These are phyloP conservation scores for Apiotrichum akiyoshidainum DNA, from an alignment of 1,284 basidiomycete species.

Conservation along the genomic window DNA sequence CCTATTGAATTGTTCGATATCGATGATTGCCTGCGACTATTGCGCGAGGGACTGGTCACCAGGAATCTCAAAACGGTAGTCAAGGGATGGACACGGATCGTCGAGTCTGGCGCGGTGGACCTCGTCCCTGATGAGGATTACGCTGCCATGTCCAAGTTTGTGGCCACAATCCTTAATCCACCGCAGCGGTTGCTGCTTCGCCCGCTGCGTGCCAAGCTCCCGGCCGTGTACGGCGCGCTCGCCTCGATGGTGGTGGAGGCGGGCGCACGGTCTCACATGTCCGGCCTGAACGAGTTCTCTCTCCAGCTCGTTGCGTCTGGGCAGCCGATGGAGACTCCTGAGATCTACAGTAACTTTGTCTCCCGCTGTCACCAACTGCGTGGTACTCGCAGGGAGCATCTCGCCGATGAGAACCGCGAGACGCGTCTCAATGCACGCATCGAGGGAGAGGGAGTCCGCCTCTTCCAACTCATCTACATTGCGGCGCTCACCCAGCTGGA, in stretches of 20 bases:
- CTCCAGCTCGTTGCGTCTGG: constrained; percentile 22
- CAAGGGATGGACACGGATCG: constrained; percentile 17
- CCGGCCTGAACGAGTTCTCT: constrained; percentile 23
- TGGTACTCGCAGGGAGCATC: constrained; percentile 18
- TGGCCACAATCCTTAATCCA: constrained; percentile 6
- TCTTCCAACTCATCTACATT: constrained; percentile 18
- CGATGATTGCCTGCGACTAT: neutral
- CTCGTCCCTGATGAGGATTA: constrained; percentile 9
- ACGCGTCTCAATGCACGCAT: constrained; percentile 25
- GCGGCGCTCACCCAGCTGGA: neutral
- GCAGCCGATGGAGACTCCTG: constrained; percentile 17
- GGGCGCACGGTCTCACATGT: constrained; percentile 21
- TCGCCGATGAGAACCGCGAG: constrained; percentile 18
- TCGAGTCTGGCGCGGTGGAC: constrained; percentile 6
- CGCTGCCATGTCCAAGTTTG: constrained; percentile 12
- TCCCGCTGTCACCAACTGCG: constrained; percentile 18
- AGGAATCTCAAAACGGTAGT: neutral
- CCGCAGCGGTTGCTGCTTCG: neutral
- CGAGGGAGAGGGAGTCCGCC: constrained; percentile 19
- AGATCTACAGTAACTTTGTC: constrained; percentile 13
- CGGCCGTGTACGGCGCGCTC: constrained; percentile 19
- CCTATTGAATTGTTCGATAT: neutral
- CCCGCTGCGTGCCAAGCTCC: neutral
- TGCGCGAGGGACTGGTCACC: neutral
- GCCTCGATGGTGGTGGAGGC: constrained; percentile 27